A percentile compares a stretch with the other conserved stretches of the same genome.
These are phyloP conservation scores for Diophrys sp. DNA, from an alignment of 73 alveolate genomes.

Conservation along the genomic window DNA sequence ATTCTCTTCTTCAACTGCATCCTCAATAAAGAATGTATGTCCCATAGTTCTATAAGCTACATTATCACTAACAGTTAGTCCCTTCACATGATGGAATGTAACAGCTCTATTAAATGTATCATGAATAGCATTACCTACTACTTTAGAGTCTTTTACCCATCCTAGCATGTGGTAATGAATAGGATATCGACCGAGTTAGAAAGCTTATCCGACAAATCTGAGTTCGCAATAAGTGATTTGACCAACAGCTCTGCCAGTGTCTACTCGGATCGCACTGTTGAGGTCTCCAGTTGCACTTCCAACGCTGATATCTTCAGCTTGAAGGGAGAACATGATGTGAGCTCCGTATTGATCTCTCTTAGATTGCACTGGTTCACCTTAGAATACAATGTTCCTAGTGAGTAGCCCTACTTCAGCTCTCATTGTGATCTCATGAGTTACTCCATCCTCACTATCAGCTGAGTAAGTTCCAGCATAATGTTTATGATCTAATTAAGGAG, in stretches of 20 bases:
- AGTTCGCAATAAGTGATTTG: constrained; percentile 66
- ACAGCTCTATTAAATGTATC: constrained; percentile 71
- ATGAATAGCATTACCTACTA: constrained; percentile 70
- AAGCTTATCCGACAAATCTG: constrained; percentile 71
- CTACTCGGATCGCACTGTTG: not conserved
- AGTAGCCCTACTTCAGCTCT: constrained; percentile 84
- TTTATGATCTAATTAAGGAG: constrained; percentile 10
- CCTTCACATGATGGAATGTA: constrained; percentile 71
- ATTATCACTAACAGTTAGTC: constrained; percentile 55
- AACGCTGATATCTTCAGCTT: constrained; percentile 39
- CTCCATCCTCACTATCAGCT: constrained; percentile 5
- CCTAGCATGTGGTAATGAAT: constrained; percentile 74
- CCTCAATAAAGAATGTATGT: constrained; percentile 81
- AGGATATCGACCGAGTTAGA: constrained; percentile 75
- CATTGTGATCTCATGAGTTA: constrained; percentile 41
- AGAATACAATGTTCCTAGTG: constrained; percentile 64
- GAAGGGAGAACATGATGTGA: constrained; percentile 66
- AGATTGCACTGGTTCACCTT: constrained; percentile 67
- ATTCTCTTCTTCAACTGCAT: constrained; percentile 72
- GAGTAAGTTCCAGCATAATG: constrained; percentile 54
- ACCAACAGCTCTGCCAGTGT: constrained; percentile 37
- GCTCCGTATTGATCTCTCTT: constrained; percentile 58
- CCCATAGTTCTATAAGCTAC: constrained; percentile 76
- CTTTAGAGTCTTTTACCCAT: constrained; percentile 58
- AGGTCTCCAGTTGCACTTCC: not conserved